Evolutionary conservation across 2,329 filamentous ascomycete genomes (phyloP), one percentile per base, ranked within the genome.

Genomic region (Hortaea werneckii): DNA sequence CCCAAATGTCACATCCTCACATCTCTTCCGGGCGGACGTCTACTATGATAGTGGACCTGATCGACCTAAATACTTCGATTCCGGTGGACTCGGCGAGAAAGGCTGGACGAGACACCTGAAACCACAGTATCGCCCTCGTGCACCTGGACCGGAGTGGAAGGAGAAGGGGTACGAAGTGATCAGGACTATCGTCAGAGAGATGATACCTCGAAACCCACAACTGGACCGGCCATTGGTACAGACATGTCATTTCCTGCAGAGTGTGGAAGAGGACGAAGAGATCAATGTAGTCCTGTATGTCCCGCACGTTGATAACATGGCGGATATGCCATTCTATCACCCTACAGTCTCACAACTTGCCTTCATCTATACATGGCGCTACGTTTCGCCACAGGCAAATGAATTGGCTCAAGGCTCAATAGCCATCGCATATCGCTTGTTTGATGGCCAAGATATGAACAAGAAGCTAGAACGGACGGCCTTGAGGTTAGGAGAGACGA

Each of bases 251-350:
- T 76, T 89, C 51, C 87, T 62, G 57, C 58, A 53, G 34, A 32
- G 59, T 62, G 5, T 30, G 56, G 58, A 65, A 13, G 57, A 60
- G 27, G 55, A 58, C 2, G 39, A 45, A 3, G 61, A 67, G 35
- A 65, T 67, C 29, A 76, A 73, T 29, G 66, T 90, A 43, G 78
- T 94, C 11, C 65, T 94, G 30, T 95, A 94, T 62, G 72, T 85
- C 5, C 87, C 90, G 6, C 88, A 95, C 64, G 73, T 79, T 6
- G 63, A 73, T 29, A 68, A 69, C 1, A 68, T 75, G 8, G 71
- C 76, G 10, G 76, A 83, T 2, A 75, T 92, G 50, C 90, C 90
- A 1, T 95, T 85, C 66, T 96, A 95, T 65, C 89, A 95, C 60
- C 90, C 90, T 20, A 73, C 76, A 43, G 82, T 94, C 20, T 75